A percentile compares a stretch with the other conserved stretches of the same genome.
These are phyloP conservation scores for Penicillium glabrum DNA, from an alignment of 2,329 filamentous ascomycete species.

Conservation along the genomic window DNA sequence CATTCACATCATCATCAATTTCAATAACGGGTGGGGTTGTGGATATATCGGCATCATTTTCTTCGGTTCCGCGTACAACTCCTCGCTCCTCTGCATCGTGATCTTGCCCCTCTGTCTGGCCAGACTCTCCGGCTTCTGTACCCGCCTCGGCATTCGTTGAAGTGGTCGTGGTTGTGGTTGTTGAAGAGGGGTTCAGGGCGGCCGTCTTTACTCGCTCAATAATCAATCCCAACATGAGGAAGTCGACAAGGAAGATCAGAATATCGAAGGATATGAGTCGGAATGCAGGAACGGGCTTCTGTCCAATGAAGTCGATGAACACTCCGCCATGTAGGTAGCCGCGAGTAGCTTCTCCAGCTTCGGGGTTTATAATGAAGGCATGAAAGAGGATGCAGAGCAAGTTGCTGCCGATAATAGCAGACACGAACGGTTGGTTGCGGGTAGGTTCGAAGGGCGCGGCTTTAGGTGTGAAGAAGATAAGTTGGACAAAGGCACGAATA, in stretches of 20 bases:
- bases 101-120: conserved; percentile 46
- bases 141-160: conserved; percentile 13
- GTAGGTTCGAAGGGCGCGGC: conserved; percentile 53
- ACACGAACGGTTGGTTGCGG: conserved; percentile 54
- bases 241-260: conserved; percentile 55
- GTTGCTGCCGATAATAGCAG: conserved; percentile 56
- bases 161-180: conserved; percentile 19
- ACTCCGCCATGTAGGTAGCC: conserved; percentile 62
- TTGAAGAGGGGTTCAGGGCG: conserved; percentile 16
- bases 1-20: conserved; percentile 21
- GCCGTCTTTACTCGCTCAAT: conserved; percentile 53
- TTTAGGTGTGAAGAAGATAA: conserved; percentile 61
- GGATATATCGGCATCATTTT: conserved; percentile 24
- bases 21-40: conserved; percentile 16
- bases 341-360: conserved; percentile 51
- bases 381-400: conserved; percentile 58
- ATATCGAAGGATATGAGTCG: conserved; percentile 55
- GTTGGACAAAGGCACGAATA: conserved; percentile 56
- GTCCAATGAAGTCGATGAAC: conserved; percentile 65
- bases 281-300: conserved; percentile 56
- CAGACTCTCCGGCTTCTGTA: conserved; percentile 7
- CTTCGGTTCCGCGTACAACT: conserved; percentile 42
- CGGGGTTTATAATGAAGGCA: conserved; percentile 52
- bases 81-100: conserved; percentile 62
- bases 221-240: conserved; percentile 57